These are phyloP conservation scores for Ceratobasidium sp. DNA, from an alignment of 1,284 basidiomycete species.

Conservation along the genomic window DNA sequence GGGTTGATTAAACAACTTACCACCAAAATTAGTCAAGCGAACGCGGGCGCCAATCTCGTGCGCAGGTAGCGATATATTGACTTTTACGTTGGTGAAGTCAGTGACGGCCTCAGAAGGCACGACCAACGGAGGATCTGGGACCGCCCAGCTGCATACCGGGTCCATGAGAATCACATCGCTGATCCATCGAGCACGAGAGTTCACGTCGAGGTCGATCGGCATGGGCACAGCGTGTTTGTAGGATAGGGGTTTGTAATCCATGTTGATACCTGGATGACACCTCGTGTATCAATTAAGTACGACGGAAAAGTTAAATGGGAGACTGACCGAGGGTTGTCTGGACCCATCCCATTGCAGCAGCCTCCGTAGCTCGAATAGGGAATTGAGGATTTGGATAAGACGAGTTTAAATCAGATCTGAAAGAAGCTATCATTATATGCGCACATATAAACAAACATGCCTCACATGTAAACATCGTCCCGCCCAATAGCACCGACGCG, in stretches of 20 bases:
- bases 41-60: no score
- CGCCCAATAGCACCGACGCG: slow-evolving; percentile 25
- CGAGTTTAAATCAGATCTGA: background rate
- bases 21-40: no score
- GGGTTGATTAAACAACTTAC: no score
- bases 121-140: slow-evolving; percentile 26
- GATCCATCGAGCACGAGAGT: slow-evolving; percentile 4
- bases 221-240: slow-evolving; percentile 27
- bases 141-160: slow-evolving; percentile 30
- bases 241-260: slow-evolving; percentile 17
- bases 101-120: no score
- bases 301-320: no score
- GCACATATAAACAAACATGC: background rate
- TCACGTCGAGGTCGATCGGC: slow-evolving; percentile 10
- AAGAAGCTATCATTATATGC: background rate
- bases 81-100: no score
- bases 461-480: slow-evolving; percentile 17
- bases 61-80: no score
- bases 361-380: background rate
- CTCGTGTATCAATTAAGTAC: no score
- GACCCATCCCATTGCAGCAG: slow-evolving; percentile 39
- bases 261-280: slow-evolving; percentile 21
- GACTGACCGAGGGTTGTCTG: slow-evolving; percentile 18
- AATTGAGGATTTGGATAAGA: background rate
- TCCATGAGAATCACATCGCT: slow-evolving; percentile 42